Evolutionary conservation across 768 basidiomycete species (phyloP), one percentile per base, ranked within the genome.

Genomic region (Rhodotorula sphaerocarpa): DNA sequence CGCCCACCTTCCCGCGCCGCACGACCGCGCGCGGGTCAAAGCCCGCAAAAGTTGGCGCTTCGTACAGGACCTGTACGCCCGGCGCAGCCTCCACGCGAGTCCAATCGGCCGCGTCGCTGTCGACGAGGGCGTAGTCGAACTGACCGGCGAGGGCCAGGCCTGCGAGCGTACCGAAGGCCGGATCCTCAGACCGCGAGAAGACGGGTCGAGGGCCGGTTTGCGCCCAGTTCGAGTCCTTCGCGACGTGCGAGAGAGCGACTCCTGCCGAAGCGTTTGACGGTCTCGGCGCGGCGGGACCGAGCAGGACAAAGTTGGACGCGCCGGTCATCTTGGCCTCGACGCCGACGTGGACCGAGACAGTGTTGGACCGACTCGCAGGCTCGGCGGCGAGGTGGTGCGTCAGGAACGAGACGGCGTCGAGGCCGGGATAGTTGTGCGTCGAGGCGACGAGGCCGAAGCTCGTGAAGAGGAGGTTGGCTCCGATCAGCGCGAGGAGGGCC

Each of bases 241-340:
- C n/a, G n/a, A n/a, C n/a, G n/a, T n/a, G n/a, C n/a, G n/a, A n/a
- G n/a, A n/a, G n/a, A n/a, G n/a, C n/a, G n/a, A n/a, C n/a, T n/a
- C n/a, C n/a, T n/a, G n/a, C n/a, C n/a, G n/a, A n/a, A n/a, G 3
- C 33, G 6, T 21, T 4, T 70, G 56, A 6, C 23, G 61, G 51
- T 46, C 59, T 23, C 66, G 61, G 52, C 7, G 71, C 52, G 43
- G 51, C 30, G 55, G 77, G 73, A 55, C 80, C 65, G 66, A 80
- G 79, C 0, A 84, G 78, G 27, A 81, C 79, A 79, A 96, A 95
- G 56, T 91, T 83, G 0, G 89, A 86, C 5, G 89, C 87, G 4
- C 95, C 93, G 0, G 86, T 90, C 75, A 93, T 91, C 3, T 88
- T 85, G 2, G 88, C 86, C 47, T 90, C 81, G 66, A 92, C 87